Conservation (phyloP, 306 rosid species). For the Glycyrrhiza uralensis region DNA sequence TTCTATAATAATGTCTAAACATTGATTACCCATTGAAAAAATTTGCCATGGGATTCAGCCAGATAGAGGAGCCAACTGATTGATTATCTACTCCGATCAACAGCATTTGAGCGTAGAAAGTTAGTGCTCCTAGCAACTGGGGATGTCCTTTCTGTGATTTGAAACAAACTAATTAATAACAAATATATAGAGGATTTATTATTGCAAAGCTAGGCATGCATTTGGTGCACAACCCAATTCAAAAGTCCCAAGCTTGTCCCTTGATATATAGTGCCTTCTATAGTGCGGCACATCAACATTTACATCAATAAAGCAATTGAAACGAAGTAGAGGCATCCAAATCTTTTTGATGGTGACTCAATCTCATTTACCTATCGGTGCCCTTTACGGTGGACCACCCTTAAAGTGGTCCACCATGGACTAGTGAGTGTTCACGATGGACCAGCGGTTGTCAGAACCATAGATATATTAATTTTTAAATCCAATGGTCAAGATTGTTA, state of each 20-base stretch:
- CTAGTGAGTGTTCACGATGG: no score
- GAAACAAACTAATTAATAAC: slow-evolving; percentile 1
- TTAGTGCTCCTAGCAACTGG: slow-evolving; percentile 16
- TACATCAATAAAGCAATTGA: slow-evolving; percentile 14
- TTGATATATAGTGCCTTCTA: slow-evolving; percentile 20
- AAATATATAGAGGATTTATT: background rate
- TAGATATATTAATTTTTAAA: no score
- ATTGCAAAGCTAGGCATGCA: background rate
- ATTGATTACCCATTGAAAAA: slow-evolving; percentile 22
- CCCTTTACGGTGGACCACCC: no score
- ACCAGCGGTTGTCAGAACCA: no score
- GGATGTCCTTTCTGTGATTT: slow-evolving; percentile 26
- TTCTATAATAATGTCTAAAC: slow-evolving; percentile 18
- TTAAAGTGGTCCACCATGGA: no score
- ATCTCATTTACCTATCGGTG: background rate
- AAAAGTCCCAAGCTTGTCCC: slow-evolving; percentile 13
- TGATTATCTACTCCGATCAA: background rate
- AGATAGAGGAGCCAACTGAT: slow-evolving; percentile 9
- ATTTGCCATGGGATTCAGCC: background rate
- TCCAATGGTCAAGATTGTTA: no score
- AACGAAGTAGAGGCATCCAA: background rate
- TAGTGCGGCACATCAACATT: slow-evolving; percentile 24
- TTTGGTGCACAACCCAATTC: slow-evolving; percentile 20
- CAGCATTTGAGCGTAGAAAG: slow-evolving; percentile 7
- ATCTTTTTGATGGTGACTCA: slow-evolving; percentile 7